These are phyloP conservation scores for Lentinula lateritia DNA, from an alignment of 768 basidiomycete genomes.

Conservation along the genomic window DNA sequence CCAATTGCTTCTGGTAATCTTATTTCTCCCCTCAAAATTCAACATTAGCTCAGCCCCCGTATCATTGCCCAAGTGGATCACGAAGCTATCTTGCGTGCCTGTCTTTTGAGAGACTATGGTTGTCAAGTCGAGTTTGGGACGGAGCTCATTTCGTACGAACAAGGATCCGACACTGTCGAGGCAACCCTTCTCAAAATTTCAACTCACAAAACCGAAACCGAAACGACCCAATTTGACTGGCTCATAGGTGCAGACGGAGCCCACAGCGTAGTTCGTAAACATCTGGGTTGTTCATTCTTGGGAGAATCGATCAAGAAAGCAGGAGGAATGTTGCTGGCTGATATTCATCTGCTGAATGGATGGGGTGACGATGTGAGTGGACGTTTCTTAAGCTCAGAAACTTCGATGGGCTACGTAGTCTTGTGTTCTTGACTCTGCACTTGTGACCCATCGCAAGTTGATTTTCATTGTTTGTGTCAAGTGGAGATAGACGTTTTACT, in stretches of 20 bases:
- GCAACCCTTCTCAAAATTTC: conserved; percentile 22
- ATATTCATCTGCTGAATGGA: conserved; percentile 5
- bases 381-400: no score
- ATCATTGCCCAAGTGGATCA: conserved; percentile 18
- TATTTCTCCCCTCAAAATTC: background rate
- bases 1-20: background rate
- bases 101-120: conserved; percentile 23
- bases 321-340: background rate
- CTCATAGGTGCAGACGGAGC: conserved; percentile 13
- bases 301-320: conserved; percentile 3
- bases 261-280: conserved; percentile 11
- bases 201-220: background rate
- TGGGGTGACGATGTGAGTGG: background rate
- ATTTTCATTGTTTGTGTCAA: background rate
- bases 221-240: background rate
- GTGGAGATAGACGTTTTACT: no score
- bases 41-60: conserved; percentile 9
- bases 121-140: conserved; percentile 38
- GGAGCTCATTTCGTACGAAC: conserved; percentile 38
- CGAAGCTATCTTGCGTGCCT: conserved; percentile 32
- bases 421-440: no score
- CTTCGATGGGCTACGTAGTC: no score
- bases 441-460: no score
- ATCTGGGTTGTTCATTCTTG: conserved; percentile 9
- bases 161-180: conserved; percentile 27